These are phyloP conservation scores for Blumeriella jaapii DNA, from an alignment of 2,329 filamentous ascomycete genomes.

Conservation along the genomic window DNA sequence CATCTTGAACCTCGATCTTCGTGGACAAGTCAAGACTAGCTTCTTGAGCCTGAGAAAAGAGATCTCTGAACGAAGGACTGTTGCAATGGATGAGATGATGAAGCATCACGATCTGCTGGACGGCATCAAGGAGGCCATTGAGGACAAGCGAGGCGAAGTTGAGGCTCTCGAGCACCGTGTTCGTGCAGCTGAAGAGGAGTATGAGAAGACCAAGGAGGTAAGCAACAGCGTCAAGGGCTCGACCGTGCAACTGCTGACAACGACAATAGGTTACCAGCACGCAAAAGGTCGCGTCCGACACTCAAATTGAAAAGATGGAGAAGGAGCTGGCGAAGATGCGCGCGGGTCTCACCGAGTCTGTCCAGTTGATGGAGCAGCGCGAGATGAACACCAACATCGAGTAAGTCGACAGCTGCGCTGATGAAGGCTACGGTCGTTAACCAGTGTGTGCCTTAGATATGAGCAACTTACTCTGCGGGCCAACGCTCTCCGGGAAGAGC, in stretches of 20 bases:
- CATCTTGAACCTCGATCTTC: slow-evolving; percentile 78
- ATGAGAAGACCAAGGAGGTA: slow-evolving; percentile 82
- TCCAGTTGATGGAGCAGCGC: slow-evolving; percentile 84
- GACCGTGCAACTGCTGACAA: slow-evolving; percentile 8
- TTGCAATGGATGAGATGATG: slow-evolving; percentile 80
- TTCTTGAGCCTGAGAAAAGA: slow-evolving; percentile 75
- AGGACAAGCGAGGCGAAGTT: slow-evolving; percentile 87
- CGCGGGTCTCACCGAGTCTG: slow-evolving; percentile 67
- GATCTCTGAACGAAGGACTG: slow-evolving; percentile 76
- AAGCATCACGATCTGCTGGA: slow-evolving; percentile 90
- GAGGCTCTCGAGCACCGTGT: slow-evolving; percentile 84
- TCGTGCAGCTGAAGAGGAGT: slow-evolving; percentile 80
- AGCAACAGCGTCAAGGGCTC: neutral
- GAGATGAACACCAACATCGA: slow-evolving; percentile 97
- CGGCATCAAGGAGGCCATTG: slow-evolving; percentile 90
- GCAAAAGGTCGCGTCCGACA: slow-evolving; percentile 78
- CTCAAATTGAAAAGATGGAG: slow-evolving; percentile 97
- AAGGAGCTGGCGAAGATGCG: slow-evolving; percentile 95
- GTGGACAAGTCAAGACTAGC: slow-evolving; percentile 67
- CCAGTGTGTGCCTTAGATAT: too few species aligned
- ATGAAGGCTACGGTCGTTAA: slow-evolving; percentile 12
- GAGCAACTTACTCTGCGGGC: slow-evolving; percentile 83
- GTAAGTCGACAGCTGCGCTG: slow-evolving; percentile 35
- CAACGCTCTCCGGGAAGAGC: slow-evolving; percentile 78
- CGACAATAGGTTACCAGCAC: slow-evolving; percentile 50